phyloP scores from a whole-genome alignment of 192 early-diverging fungal genomes.

The Coemansia reversa region DNA sequence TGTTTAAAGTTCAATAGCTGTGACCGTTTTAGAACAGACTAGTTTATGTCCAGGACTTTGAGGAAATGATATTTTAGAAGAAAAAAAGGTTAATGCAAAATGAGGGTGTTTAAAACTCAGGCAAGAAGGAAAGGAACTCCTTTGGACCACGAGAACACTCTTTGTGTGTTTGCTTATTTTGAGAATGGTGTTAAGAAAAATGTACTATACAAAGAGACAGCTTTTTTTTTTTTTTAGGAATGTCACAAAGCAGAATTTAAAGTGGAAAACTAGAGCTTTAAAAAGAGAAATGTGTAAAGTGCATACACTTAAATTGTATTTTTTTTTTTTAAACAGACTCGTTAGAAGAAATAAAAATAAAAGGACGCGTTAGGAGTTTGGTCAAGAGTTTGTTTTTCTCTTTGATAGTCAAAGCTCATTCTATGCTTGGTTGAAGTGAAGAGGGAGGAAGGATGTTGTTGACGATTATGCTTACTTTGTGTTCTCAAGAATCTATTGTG shows the following conservation, averaged over 20 bases:
- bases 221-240: constrained; percentile 3
- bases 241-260: constrained; percentile 6
- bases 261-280: constrained; percentile 1
- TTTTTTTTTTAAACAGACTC: not conserved
- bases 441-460: no score
- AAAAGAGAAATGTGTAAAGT: constrained; percentile 5
- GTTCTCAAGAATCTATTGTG: no score
- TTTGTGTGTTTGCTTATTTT: not conserved
- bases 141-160: not conserved
- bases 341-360: no score
- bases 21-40: no score
- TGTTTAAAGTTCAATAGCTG: not conserved
- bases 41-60: no score
- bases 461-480: no score
- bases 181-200: not conserved
- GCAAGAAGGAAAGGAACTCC: not conserved
- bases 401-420: no score
- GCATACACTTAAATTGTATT: not conserved
- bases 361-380: no score
- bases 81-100: not conserved
- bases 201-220: constrained; percentile 2
- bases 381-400: no score
- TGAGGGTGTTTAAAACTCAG: not conserved
- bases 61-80: not conserved
- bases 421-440: no score